phyloP scores from a whole-genome alignment of 768 basidiomycete genomes.

The Tricholoma hemisulphureum region DNA sequence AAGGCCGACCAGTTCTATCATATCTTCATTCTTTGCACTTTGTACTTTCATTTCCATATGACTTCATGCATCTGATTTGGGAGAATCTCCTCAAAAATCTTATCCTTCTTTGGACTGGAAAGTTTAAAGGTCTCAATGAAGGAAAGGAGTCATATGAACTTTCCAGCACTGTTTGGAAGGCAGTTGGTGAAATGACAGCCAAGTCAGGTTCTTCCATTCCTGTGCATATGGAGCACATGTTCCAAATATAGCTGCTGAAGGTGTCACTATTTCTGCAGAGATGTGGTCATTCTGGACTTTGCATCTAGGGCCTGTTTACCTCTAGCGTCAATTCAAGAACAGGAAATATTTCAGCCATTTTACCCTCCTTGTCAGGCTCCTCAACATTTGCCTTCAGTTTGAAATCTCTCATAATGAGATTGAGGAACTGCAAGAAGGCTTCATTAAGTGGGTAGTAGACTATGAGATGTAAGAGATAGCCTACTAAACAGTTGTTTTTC shows the following conservation, averaged over 20 bases:
- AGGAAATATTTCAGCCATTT: constrained; percentile 35
- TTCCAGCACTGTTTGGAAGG: too few relatives aligned
- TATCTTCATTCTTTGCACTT: too few relatives aligned
- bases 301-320: constrained; percentile 22
- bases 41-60: too few relatives aligned
- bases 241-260: too few relatives aligned
- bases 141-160: too few relatives aligned
- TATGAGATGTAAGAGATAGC: constrained; percentile 22
- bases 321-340: too few relatives aligned
- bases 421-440: constrained; percentile 17
- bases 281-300: constrained; percentile 22
- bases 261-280: too few relatives aligned
- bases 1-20: constrained; percentile 19
- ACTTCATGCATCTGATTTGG: too few relatives aligned
- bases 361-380: constrained; percentile 30
- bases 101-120: constrained; percentile 36
- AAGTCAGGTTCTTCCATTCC: constrained; percentile 18
- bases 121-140: constrained; percentile 35
- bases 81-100: constrained; percentile 40
- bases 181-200: constrained; percentile 22
- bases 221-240: too few relatives aligned
- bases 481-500: too few relatives aligned
- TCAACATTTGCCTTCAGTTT: too few relatives aligned
- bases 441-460: constrained; percentile 28
- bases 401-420: too few relatives aligned